Evolutionary conservation across 1,284 basidiomycete genomes (phyloP).

Genomic region (Moniliella sp.): DNA sequence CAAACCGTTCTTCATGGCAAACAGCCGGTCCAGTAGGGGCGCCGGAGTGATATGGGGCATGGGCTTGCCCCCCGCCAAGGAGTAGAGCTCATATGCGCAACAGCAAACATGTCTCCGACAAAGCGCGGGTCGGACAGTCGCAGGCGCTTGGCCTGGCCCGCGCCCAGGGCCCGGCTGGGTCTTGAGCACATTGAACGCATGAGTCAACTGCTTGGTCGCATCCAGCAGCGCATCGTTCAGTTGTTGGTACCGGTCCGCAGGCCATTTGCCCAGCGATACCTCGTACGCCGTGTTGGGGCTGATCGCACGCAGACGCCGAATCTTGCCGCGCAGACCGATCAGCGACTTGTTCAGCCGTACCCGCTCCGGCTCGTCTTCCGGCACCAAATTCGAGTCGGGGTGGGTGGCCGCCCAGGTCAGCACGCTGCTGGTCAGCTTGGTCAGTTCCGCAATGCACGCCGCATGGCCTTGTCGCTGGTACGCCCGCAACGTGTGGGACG

Average conservation of each 20-base stretch:
- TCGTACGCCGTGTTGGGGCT: conserved; percentile 25
- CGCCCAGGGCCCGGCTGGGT: conserved; percentile 5
- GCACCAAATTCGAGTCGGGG: too few relatives aligned
- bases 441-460: conserved; percentile 32
- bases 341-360: conserved; percentile 7
- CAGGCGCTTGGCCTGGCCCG: conserved; percentile 50
- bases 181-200: conserved; percentile 18
- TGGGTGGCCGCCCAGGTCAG: conserved; percentile 32
- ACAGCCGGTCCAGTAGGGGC: conserved; percentile 54
- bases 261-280: conserved; percentile 29
- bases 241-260: conserved; percentile 14
- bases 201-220: conserved; percentile 41
- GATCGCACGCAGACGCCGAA: conserved; percentile 33
- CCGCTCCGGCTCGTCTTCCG: neutral
- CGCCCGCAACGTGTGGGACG: conserved; percentile 31
- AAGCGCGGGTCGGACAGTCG: conserved; percentile 57
- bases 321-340: conserved; percentile 31
- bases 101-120: conserved; percentile 44
- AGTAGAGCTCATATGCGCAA: conserved; percentile 37
- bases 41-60: conserved; percentile 68
- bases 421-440: conserved; percentile 35
- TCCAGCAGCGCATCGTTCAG: conserved; percentile 14
- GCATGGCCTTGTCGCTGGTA: conserved; percentile 36
- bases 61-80: conserved; percentile 54
- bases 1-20: conserved; percentile 19